A percentile compares a stretch with the other conserved stretches of the same genome.
Conservation (phyloP, 2,329 filamentous ascomycete genomes). For the Fusarium xylarioides region DNA sequence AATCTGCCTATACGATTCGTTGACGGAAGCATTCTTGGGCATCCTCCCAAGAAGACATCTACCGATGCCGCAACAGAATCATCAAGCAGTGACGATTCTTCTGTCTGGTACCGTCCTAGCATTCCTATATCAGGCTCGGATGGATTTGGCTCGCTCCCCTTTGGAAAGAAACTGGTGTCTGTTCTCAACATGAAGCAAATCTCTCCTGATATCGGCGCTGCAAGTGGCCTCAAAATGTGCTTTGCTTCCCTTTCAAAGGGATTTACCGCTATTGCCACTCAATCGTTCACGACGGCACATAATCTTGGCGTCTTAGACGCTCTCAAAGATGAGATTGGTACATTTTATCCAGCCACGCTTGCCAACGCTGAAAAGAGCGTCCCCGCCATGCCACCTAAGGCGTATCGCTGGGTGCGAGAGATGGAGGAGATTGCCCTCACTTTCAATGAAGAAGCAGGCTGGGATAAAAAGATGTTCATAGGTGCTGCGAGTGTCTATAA, state of each 20-base stretch:
- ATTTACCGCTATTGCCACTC: conserved; percentile 73
- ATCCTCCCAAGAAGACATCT: conserved; percentile 54
- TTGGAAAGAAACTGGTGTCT: conserved; percentile 51
- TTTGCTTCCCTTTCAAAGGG: conserved; percentile 70
- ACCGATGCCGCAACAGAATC: conserved; percentile 7
- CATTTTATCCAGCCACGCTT: conserved; percentile 58
- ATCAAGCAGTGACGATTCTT: conserved; percentile 6
- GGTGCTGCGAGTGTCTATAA: conserved; percentile 70
- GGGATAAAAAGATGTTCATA: conserved; percentile 63
- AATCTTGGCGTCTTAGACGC: conserved; percentile 69
- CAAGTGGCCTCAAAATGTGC: conserved; percentile 72
- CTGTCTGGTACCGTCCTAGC: conserved; percentile 52
- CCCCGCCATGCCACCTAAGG: conserved; percentile 73
- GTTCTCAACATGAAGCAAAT: conserved; percentile 61
- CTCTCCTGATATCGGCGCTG: conserved; percentile 59
- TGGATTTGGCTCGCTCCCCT: conserved; percentile 51
- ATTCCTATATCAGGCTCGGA: conserved; percentile 62
- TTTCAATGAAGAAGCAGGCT: conserved; percentile 71
- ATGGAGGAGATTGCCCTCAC: conserved; percentile 80
- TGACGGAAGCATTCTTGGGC: conserved; percentile 68
- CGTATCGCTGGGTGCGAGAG: conserved; percentile 80
- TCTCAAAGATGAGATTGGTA: conserved; percentile 64
- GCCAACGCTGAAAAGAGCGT: conserved; percentile 60
- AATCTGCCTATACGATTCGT: conserved; percentile 58
- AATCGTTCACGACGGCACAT: conserved; percentile 75